Evolutionary conservation across 1,284 basidiomycete species (phyloP).

Genomic region (Ceratobasidium sp.): DNA sequence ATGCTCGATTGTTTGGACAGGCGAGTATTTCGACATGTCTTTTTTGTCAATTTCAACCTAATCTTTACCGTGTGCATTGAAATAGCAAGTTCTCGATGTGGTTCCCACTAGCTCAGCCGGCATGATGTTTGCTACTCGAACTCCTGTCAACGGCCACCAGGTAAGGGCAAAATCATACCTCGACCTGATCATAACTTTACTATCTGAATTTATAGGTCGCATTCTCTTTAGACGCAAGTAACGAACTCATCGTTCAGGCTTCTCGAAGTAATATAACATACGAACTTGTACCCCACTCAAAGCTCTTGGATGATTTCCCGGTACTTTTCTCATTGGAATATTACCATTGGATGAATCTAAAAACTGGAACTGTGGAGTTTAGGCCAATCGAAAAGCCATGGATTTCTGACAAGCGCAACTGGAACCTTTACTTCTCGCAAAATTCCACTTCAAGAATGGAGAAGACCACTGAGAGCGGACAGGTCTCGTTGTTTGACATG

Average conservation of each 20-base stretch:
- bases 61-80: background rate
- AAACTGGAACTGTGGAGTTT: slow-evolving; percentile 18
- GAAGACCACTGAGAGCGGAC: background rate
- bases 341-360: slow-evolving; percentile 36
- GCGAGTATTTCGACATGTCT: background rate
- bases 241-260: background rate
- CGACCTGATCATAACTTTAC: background rate
- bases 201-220: background rate
- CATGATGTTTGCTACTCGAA: slow-evolving; percentile 55
- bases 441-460: background rate
- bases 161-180: slow-evolving; percentile 2
- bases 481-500: background rate
- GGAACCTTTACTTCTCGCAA: background rate
- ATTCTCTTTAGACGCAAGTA: background rate
- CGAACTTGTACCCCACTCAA: slow-evolving; percentile 26
- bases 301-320: slow-evolving; percentile 23
- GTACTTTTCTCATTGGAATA: slow-evolving; percentile 11
- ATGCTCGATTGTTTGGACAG: slow-evolving; percentile 42
- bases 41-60: background rate
- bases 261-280: background rate
- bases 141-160: slow-evolving; percentile 48
- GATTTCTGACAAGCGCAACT: background rate
- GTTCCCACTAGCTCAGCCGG: slow-evolving; percentile 53
- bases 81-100: slow-evolving; percentile 55
- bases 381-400: background rate